Evolutionary conservation across 2,329 filamentous ascomycete genomes (phyloP), one percentile per base, ranked within the genome.

Genomic region (Phialemonium atrogriseum): DNA sequence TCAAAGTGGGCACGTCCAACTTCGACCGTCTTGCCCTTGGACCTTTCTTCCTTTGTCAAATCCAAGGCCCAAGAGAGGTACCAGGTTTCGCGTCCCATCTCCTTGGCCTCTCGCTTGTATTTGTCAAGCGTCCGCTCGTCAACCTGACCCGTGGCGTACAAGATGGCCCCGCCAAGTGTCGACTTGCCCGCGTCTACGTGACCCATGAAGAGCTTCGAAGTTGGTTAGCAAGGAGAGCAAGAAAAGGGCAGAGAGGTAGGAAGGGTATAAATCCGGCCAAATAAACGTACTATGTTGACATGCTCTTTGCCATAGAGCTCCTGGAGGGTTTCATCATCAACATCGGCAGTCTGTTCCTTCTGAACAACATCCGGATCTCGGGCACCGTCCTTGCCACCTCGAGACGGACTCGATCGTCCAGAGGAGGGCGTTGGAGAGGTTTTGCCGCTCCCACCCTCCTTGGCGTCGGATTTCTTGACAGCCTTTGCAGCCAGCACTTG

Each of bases 131-230:
- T 98, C 55, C 91, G 78, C 62, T 98, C 87, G 52, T 98, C 93
- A n/a, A 98, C 91, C 91, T 96, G 98, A 38, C 91, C 91, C 5
- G 89, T 95, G 32, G 77, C 78, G 57, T 91, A 94, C 10, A 98
- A 70, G 41, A 98, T 94, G 32, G 84, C 84, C 30, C 91, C 91
- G 54, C 91, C 91, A 5, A 98, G 71, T 4, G 91, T 98, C 23
- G 87, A 95, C 66, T 98, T 98, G 48, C 91, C 91, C 32, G 91
- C 91, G 66, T 98, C 91, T 49, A 98, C 93, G 70, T 98, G 91
- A 31, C 91, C 47, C 17, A 50, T 47, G 35, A 50, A 50, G 33
- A 50, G 48, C 27, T 28, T n/a, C 16, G 10, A 18, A 9, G 27
- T 28, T 21, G 21, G 27, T 20, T 12, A 3, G 4, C 8, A 13